Base-by-base conservation (phyloP, 2,329 filamentous ascomycete genomes). In the Alternaria sp. region DNA sequence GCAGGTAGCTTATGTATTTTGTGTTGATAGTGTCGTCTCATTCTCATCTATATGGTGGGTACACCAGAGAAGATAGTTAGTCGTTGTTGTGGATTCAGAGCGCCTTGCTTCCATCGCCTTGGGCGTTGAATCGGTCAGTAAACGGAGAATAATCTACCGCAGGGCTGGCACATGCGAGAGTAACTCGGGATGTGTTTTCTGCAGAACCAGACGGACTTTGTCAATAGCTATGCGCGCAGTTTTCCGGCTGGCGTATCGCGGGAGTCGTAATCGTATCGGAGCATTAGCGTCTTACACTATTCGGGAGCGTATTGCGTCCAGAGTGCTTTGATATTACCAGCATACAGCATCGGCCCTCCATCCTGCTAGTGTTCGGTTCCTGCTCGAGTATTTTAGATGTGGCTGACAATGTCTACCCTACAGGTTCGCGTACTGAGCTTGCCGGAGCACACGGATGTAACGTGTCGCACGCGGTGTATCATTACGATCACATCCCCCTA, bases 81-180 rank as follows among this genome's bases (percentile, higher is more conserved):
- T 3, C 68, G 70, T 26, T 58, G 57, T 23, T 52, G 45, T 17
- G 62, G 58, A 14, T 72, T 61, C 7, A 63, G 42, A 14, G 66
- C 72, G 13, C 73, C 71, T 55, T 72, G 59, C 48, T 68, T 70
- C 73, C 72, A 77, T 40, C 73, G 61, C 69, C 34, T 66, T 58
- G 39, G 66, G 65, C 5, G 68, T 76, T 21, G 54, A 56, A 7
- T 66, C 42, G 46, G 70, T 65, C 4, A 81, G 63, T 5, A 60
- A 66, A 28, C 71, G 65, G 51, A 70, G 61, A 13, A 83, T 62
- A 9, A 71, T 68, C 44, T 78, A 67, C 8, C 80, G 79, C n/a
- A 82, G 70, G 14, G 72, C 72, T 8, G 83, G 67, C 8, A 81
- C 77, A 63, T 83, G 80, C 17, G 76, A 77, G 13, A 83, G 71